Evolutionary conservation across 805 yeast genomes (phyloP).

Genomic region (Metschnikowia continentalis): DNA sequence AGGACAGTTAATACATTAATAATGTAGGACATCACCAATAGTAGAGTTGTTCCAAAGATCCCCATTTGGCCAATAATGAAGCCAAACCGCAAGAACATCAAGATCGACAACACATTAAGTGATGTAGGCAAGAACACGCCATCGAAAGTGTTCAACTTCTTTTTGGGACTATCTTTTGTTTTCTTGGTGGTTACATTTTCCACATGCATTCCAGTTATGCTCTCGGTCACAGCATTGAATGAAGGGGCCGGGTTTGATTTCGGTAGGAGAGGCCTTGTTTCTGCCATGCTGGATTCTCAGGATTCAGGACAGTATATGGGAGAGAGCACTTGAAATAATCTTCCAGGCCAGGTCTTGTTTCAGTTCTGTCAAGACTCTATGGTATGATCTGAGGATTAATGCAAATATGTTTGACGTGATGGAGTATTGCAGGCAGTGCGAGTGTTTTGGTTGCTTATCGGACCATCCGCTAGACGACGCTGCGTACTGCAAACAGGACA

Average conservation of each 20-base stretch:
- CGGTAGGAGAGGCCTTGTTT: constrained; percentile 18
- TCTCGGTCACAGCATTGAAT: not conserved
- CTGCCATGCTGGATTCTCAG: constrained; percentile 8
- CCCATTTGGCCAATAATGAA: constrained; percentile 96
- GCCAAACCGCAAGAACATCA: constrained; percentile 94
- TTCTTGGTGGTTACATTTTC: not conserved
- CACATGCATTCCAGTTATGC: not conserved
- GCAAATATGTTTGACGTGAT: constrained; percentile 1
- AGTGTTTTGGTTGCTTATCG: constrained; percentile 1
- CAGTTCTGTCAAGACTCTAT: not conserved
- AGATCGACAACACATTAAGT: constrained; percentile 83
- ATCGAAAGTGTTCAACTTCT: constrained; percentile 71
- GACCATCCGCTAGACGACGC: not conserved
- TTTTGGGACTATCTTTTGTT: not conserved
- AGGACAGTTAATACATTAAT: constrained; percentile 83
- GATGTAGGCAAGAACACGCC: constrained; percentile 96
- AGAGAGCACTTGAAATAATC: not conserved
- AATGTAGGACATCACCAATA: constrained; percentile 68
- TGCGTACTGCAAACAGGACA: constrained; percentile 1
- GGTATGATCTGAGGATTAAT: not conserved
- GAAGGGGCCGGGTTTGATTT: constrained; percentile 3
- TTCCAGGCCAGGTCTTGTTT: not conserved
- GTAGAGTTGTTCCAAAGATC: constrained; percentile 64
- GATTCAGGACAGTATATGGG: not conserved
- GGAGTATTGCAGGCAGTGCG: constrained; percentile 2